Conservation (phyloP, 2,329 filamentous ascomycete species). For the Fusarium austroafricanum region DNA sequence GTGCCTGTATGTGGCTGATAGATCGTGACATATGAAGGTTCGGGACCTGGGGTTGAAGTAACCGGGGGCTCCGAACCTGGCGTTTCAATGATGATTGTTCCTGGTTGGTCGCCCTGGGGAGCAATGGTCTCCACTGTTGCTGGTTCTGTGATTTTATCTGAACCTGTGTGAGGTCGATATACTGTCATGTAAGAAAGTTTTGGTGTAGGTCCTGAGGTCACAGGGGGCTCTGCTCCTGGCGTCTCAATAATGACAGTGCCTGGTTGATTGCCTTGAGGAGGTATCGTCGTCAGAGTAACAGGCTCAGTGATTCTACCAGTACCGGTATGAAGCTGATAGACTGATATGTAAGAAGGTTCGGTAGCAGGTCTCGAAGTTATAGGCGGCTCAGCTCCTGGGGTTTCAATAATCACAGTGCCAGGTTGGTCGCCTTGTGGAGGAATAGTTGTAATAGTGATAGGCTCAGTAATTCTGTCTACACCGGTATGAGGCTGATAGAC, state of each 20-base stretch:
- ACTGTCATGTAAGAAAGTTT: constrained; percentile 16
- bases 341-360: background rate
- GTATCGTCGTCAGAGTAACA: background rate
- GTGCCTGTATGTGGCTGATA: background rate
- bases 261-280: constrained; percentile 1
- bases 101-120: constrained; percentile 7
- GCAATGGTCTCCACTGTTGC: constrained; percentile 10
- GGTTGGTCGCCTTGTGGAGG: background rate
- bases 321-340: constrained; percentile 5
- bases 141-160: background rate
- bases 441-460: background rate
- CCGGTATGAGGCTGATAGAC: constrained; percentile 15
- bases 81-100: constrained; percentile 18
- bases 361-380: background rate
- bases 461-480: background rate
- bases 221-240: background rate
- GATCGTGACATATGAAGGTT: constrained; percentile 7
- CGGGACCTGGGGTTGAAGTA: background rate
- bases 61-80: constrained; percentile 6
- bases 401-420: constrained; percentile 17
- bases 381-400: background rate
- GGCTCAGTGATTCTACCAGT: background rate
- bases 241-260: constrained; percentile 26
- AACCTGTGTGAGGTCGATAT: background rate
- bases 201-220: constrained; percentile 1